These are phyloP conservation scores for Wickerhamomyces xylosicus DNA, from an alignment of 805 yeast genomes.

Conservation along the genomic window DNA sequence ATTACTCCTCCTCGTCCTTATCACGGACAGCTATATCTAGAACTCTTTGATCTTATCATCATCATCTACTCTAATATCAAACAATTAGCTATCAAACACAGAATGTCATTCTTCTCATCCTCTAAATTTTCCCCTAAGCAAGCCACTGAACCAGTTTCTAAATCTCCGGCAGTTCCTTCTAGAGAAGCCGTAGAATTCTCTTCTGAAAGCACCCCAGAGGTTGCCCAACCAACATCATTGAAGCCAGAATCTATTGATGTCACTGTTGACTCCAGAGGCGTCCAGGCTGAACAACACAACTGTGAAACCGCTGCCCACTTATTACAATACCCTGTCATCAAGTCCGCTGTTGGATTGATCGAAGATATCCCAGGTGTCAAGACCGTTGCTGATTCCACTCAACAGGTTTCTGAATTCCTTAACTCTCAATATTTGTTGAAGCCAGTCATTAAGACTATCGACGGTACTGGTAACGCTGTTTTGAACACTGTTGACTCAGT, in stretches of 20 bases:
- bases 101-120: too few relatives aligned
- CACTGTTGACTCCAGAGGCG: background rate
- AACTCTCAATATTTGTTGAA: slow-evolving; percentile 25
- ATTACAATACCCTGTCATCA: slow-evolving; percentile 37
- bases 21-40: too few relatives aligned
- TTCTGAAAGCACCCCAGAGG: too few relatives aligned
- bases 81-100: too few relatives aligned
- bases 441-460: slow-evolving; percentile 36
- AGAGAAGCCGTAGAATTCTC: too few relatives aligned
- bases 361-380: slow-evolving; percentile 28
- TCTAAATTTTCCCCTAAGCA: too few relatives aligned
- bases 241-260: background rate
- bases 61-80: too few relatives aligned
- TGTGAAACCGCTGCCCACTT: slow-evolving; percentile 25
- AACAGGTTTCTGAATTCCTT: slow-evolving; percentile 20
- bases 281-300: background rate
- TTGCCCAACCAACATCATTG: too few relatives aligned
- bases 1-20: too few relatives aligned
- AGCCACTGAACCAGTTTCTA: too few relatives aligned
- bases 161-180: too few relatives aligned
- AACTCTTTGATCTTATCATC: too few relatives aligned
- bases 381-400: slow-evolving; percentile 21
- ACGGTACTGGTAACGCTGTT: slow-evolving; percentile 44
- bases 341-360: slow-evolving; percentile 26
- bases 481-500: slow-evolving; percentile 45